Conservation (phyloP, 2,329 filamentous ascomycete species). For the Periconia digitata region DNA sequence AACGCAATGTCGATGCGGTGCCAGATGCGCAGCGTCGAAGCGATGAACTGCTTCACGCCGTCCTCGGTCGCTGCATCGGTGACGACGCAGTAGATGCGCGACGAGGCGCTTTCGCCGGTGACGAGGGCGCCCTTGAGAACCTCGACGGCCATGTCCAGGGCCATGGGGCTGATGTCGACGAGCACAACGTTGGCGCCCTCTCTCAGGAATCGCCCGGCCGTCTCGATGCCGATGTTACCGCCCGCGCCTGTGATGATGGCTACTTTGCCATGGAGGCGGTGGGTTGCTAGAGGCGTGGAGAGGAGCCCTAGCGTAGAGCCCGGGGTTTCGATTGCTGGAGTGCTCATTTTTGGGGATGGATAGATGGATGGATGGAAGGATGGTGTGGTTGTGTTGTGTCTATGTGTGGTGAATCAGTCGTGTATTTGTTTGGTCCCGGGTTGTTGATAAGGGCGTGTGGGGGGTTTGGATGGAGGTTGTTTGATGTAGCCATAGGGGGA, state of each 20-base stretch:
- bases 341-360: constrained; percentile 21
- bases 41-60: constrained; percentile 28
- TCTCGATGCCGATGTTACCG: constrained; percentile 39
- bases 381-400: too few relatives aligned
- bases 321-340: constrained; percentile 13
- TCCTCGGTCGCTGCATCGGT: constrained; percentile 39
- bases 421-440: background rate
- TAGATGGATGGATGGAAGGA: too few relatives aligned
- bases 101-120: constrained; percentile 22
- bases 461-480: constrained; percentile 15
- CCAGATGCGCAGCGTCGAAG: constrained; percentile 29
- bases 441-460: constrained; percentile 2
- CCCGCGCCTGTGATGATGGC: constrained; percentile 38
- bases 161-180: constrained; percentile 35
- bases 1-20: constrained; percentile 30
- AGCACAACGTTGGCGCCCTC: constrained; percentile 43
- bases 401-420: background rate
- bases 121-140: constrained; percentile 26
- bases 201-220: constrained; percentile 36
- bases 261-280: constrained; percentile 34
- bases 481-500: too few relatives aligned
- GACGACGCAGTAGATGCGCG: constrained; percentile 33
- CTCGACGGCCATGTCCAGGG: constrained; percentile 28
- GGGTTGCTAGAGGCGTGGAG: constrained; percentile 28
- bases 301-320: constrained; percentile 30